phyloP scores from a whole-genome alignment of 2,329 filamentous ascomycete species.

The Apiospora saccharicola region DNA sequence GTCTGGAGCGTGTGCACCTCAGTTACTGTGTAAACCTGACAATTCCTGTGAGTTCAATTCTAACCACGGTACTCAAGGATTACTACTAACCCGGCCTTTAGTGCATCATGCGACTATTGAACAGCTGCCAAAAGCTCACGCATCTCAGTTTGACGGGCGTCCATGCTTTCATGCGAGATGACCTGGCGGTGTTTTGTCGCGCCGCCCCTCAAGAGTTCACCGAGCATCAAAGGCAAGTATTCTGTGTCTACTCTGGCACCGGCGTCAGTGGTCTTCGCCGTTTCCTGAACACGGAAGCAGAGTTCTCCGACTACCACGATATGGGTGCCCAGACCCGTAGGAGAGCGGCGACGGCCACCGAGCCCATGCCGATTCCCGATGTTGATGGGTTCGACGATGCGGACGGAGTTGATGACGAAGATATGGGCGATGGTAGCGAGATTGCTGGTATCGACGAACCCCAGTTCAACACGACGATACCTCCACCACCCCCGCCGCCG shows the following conservation, averaged over 20 bases:
- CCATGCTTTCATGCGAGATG: constrained; percentile 84
- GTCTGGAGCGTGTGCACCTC: constrained; percentile 91
- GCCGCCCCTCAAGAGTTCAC: constrained; percentile 93
- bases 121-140: constrained; percentile 89
- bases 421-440: constrained; percentile 46
- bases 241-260: constrained; percentile 94
- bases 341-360: constrained; percentile 25
- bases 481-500: constrained; percentile 33
- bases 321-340: constrained; percentile 27
- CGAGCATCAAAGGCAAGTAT: constrained; percentile 91
- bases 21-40: constrained; percentile 92
- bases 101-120: constrained; percentile 90
- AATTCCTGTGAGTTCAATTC: constrained; percentile 69
- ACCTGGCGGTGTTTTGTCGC: constrained; percentile 85
- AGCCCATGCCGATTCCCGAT: constrained; percentile 30
- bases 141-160: constrained; percentile 96
- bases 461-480: constrained; percentile 27
- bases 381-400: constrained; percentile 41
- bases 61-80: background rate
- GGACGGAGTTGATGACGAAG: constrained; percentile 43
- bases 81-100: constrained; percentile 45
- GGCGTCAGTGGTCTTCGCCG: constrained; percentile 81
- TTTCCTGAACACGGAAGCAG: constrained; percentile 70
- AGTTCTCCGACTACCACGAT: constrained; percentile 51
- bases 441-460: constrained; percentile 37